A percentile compares a stretch with the other conserved stretches of the same genome.
Conservation (phyloP, 2,329 filamentous ascomycete species). For the Thermothelomyces thermophilus region DNA sequence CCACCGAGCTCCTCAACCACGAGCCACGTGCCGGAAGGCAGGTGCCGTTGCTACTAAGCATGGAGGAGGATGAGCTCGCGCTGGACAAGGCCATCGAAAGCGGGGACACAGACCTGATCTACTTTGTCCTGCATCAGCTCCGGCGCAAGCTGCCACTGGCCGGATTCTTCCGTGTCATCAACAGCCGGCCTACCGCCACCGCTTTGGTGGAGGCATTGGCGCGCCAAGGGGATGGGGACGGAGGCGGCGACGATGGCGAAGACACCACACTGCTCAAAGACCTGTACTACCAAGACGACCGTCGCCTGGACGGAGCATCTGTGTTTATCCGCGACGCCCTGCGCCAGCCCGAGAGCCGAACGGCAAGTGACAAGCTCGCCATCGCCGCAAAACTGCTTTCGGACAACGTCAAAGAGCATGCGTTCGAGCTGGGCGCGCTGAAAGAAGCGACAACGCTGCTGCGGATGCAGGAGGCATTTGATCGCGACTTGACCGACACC, state of each 20-base stretch:
- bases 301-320: slow-evolving; percentile 78
- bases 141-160: slow-evolving; percentile 87
- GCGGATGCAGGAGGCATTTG: slow-evolving; percentile 78
- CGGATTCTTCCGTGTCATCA: slow-evolving; percentile 88
- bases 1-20: slow-evolving; percentile 85
- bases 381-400: slow-evolving; percentile 74
- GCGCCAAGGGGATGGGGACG: slow-evolving; percentile 41
- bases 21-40: slow-evolving; percentile 94
- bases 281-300: slow-evolving; percentile 94
- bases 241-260: slow-evolving; percentile 20
- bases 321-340: slow-evolving; percentile 83
- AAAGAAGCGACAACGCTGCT: slow-evolving; percentile 76
- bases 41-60: slow-evolving; percentile 83
- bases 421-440: slow-evolving; percentile 66
- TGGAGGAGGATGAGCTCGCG: slow-evolving; percentile 93
- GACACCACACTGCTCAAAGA: slow-evolving; percentile 86
- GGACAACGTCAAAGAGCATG: slow-evolving; percentile 69
- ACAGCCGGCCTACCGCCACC: slow-evolving; percentile 74
- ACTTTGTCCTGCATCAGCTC: slow-evolving; percentile 78
- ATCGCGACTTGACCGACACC: slow-evolving; percentile 69
- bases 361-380: slow-evolving; percentile 78
- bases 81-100: slow-evolving; percentile 95
- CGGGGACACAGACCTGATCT: slow-evolving; percentile 88
- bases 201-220: slow-evolving; percentile 85
- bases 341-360: slow-evolving; percentile 60